Evolutionary conservation across 2,329 filamentous ascomycete genomes (phyloP).

Genomic region (Fusarium guadeloupense): DNA sequence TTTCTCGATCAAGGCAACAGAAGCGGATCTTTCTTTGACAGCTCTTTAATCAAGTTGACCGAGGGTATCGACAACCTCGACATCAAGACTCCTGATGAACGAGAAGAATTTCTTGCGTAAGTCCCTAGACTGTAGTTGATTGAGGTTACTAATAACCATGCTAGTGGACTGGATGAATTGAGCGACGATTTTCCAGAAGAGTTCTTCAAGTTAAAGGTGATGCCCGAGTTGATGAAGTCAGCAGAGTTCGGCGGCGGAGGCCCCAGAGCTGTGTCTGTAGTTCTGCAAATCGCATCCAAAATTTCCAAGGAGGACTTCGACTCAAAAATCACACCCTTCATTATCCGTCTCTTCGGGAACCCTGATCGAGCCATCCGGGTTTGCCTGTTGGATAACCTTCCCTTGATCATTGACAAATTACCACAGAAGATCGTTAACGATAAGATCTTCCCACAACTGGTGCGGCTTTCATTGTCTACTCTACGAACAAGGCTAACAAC

Average conservation of each 20-base stretch:
- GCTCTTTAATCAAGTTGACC: conserved; percentile 87
- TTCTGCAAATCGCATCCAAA: conserved; percentile 91
- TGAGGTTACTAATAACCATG: conserved; percentile 46
- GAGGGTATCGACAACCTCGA: conserved; percentile 94
- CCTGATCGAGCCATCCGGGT: conserved; percentile 93
- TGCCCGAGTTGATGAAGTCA: conserved; percentile 95
- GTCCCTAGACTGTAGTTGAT: conserved; percentile 4
- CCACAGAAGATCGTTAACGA: conserved; percentile 91
- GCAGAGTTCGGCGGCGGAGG: conserved; percentile 98
- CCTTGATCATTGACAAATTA: conserved; percentile 89
- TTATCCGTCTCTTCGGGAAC: conserved; percentile 87
- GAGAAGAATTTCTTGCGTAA: conserved; percentile 82
- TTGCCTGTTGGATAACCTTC: conserved; percentile 87
- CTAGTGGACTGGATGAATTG: conserved; percentile 79
- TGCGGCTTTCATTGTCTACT: conserved; percentile 49
- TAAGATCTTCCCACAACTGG: conserved; percentile 95
- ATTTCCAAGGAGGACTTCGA: conserved; percentile 92
- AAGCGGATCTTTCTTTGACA: conserved; percentile 89
- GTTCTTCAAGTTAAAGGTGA: conserved; percentile 96
- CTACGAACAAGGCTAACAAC: conserved; percentile 38
- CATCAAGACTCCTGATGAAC: conserved; percentile 83
- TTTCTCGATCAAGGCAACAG: conserved; percentile 91
- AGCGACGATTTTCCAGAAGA: conserved; percentile 97
- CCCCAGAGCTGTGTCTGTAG: conserved; percentile 85
- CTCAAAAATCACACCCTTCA: conserved; percentile 80